A percentile compares a stretch with the other conserved stretches of the same genome.
Evolutionary conservation across 2,329 filamentous ascomycete species (phyloP).

Genomic region (Cryphonectria nitschkei): DNA sequence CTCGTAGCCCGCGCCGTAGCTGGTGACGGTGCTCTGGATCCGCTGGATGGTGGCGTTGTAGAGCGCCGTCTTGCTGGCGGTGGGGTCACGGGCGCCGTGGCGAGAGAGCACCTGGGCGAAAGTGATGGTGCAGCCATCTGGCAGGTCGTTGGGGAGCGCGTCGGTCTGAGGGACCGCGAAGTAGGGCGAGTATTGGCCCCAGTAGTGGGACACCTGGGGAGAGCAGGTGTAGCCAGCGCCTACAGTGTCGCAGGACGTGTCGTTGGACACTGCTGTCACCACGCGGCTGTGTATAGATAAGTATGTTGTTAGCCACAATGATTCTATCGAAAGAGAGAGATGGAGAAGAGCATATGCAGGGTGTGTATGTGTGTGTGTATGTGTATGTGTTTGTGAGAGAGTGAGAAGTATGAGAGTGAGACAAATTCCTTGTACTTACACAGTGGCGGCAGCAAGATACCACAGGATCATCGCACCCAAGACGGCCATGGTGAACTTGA

Average conservation of each 20-base stretch:
- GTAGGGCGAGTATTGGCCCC: constrained; percentile 89
- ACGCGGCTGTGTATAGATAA: constrained; percentile 3
- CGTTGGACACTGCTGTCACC: constrained; percentile 25
- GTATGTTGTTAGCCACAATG: constrained; percentile 10
- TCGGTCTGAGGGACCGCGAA: constrained; percentile 69
- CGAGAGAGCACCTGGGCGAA: constrained; percentile 83
- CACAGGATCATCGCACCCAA: constrained; percentile 32
- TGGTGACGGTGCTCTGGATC: constrained; percentile 61
- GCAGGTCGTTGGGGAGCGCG: constrained; percentile 62
- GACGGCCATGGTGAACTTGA: constrained; percentile 32
- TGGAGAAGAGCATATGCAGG: not conserved
- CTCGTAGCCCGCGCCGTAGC: constrained; percentile 65
- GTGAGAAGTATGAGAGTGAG: not conserved
- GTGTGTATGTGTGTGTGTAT: too few relatives aligned
- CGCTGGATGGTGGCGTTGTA: constrained; percentile 68
- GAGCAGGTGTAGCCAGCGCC: constrained; percentile 66
- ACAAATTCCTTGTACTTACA: constrained; percentile 31
- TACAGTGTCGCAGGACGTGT: constrained; percentile 53
- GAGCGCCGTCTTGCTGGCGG: constrained; percentile 62
- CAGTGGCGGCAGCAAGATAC: constrained; percentile 33
- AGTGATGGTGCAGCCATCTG: constrained; percentile 71
- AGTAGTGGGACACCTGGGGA: constrained; percentile 64
- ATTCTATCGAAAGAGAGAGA: not conserved
- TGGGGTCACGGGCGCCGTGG: constrained; percentile 85
- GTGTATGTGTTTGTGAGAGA: not conserved